A percentile compares a stretch with the other conserved stretches of the same genome.
phyloP scores from a whole-genome alignment of 164 flowering plant genomes.

The Litsea cubeba region DNA sequence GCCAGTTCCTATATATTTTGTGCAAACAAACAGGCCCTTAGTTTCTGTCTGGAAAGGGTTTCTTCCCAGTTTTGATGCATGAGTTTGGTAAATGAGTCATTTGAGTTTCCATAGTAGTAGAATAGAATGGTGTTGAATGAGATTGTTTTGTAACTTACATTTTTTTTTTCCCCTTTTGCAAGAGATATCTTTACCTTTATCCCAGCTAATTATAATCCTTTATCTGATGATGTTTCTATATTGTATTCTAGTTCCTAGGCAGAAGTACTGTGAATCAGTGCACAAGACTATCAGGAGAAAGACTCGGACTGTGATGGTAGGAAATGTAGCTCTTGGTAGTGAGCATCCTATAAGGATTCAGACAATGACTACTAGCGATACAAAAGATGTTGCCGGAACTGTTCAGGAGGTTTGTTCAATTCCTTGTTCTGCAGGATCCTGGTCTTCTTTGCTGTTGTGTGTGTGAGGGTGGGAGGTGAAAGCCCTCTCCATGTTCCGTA shows the following conservation, averaged over 20 bases:
- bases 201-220: neutral
- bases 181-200: neutral
- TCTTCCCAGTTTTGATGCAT: neutral
- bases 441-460: neutral
- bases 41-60: neutral
- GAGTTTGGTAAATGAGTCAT: neutral
- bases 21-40: neutral
- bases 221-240: constrained; percentile 12
- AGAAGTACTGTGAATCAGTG: constrained; percentile 86
- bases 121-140: neutral
- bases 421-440: neutral
- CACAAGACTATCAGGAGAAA: constrained; percentile 89
- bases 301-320: constrained; percentile 92
- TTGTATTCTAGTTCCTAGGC: constrained; percentile 72
- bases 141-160: neutral
- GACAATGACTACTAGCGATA: constrained; percentile 94
- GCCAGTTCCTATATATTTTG: too few relatives aligned
- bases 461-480: neutral
- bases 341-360: constrained; percentile 95
- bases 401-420: constrained; percentile 69
- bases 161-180: neutral
- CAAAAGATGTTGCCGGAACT: constrained; percentile 85
- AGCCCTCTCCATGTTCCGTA: too few relatives aligned
- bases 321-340: constrained; percentile 91
- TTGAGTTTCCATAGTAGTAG: too few relatives aligned